phyloP scores from a whole-genome alignment of 352 stramenopile species.

The Hyaloperonospora brassicae region DNA sequence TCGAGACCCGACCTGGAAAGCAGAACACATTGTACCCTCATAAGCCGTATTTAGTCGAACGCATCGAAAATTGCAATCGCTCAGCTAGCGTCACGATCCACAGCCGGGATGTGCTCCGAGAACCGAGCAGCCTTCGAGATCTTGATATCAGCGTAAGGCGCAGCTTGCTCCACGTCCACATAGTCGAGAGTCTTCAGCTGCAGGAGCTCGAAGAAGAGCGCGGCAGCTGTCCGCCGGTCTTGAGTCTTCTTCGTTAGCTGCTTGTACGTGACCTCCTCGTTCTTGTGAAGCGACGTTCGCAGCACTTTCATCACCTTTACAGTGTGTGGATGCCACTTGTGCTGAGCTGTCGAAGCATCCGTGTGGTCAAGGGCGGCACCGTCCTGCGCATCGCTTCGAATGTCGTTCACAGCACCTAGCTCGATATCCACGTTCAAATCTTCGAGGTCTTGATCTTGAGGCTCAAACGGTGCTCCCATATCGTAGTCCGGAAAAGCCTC shows the following conservation, averaged over 20 bases:
- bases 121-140: constrained; percentile 72
- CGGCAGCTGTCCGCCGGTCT: constrained; percentile 84
- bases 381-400: constrained; percentile 55
- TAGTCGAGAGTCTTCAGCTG: constrained; percentile 98
- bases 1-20: neutral
- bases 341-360: constrained; percentile 48
- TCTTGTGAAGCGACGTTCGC: constrained; percentile 61
- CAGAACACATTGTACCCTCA: no score
- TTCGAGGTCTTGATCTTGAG: constrained; percentile 42
- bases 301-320: constrained; percentile 92
- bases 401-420: constrained; percentile 66
- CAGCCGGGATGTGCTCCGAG: constrained; percentile 64
- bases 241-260: constrained; percentile 77
- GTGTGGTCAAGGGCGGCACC: constrained; percentile 23
- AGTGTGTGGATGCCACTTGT: constrained; percentile 98
- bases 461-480: constrained; percentile 44
- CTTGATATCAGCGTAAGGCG: constrained; percentile 92
- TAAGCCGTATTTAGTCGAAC: no score
- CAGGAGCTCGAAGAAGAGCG: constrained; percentile 95
- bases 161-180: constrained; percentile 90
- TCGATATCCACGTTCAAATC: constrained; percentile 78
- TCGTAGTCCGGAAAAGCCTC: constrained; percentile 46
- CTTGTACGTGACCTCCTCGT: constrained; percentile 80
- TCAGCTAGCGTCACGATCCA: constrained; percentile 39
- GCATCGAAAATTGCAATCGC: neutral